phyloP scores from a whole-genome alignment of 192 early-diverging fungal species.

The Gamsiella multidivaricata region DNA sequence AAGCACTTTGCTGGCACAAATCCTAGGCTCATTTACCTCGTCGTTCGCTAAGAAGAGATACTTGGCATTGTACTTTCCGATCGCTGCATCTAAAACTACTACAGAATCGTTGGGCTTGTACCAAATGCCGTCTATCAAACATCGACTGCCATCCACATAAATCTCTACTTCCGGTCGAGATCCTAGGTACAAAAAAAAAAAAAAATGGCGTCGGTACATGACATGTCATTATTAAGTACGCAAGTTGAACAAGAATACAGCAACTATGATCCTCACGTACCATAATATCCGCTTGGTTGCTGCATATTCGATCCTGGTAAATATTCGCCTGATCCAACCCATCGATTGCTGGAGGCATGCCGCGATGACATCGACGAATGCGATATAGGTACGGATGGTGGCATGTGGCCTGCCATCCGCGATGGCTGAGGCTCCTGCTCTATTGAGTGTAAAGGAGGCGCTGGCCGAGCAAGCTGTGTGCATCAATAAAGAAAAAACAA shows the following conservation, averaged over 20 bases:
- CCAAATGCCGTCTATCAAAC: constrained; percentile 51
- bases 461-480: constrained; percentile 18
- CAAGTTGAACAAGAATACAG: no score
- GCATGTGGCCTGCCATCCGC: background rate
- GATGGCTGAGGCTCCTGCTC: background rate
- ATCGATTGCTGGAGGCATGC: constrained; percentile 5
- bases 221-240: no score
- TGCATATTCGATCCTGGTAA: constrained; percentile 13
- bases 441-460: constrained; percentile 4
- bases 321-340: constrained; percentile 24
- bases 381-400: constrained; percentile 30
- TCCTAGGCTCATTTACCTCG: constrained; percentile 10
- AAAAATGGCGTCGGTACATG: background rate
- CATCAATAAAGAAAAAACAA: background rate
- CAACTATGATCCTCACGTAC: background rate
- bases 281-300: constrained; percentile 32
- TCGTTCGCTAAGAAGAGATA: constrained; percentile 30
- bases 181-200: background rate
- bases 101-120: constrained; percentile 44
- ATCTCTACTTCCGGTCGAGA: constrained; percentile 39
- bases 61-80: constrained; percentile 50
- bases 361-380: background rate
- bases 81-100: constrained; percentile 40
- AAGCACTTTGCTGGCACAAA: no score
- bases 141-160: constrained; percentile 39